Base-by-base conservation (phyloP, 495 filamentous ascomycete species). In the Corynascus novoguineensis region DNA sequence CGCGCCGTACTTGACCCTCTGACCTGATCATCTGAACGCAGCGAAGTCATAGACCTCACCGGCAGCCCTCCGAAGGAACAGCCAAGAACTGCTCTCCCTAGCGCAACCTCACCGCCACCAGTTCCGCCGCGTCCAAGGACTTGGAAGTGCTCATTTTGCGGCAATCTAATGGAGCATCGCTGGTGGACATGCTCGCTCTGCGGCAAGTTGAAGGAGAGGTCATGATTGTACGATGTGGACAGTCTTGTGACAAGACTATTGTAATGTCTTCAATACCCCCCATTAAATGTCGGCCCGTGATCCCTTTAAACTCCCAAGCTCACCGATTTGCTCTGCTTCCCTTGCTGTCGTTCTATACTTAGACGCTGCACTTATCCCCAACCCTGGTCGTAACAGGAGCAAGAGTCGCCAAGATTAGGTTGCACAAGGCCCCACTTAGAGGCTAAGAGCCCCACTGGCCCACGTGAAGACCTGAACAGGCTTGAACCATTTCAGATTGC, bases 151-250 rank as follows among this genome's bases (percentile, higher is more conserved):
- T 70, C 75, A 38, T 73, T 69, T 22, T 92, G 88, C 58, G 81
- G 81, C 2, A 79, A 76, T 4, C 77, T 78, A 38, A 87, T 88
- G 78, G 83, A 89, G 53, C 74, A 73, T 22, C 79, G 86, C 57
- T 91, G 86, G 87, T 89, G 86, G 87, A 87, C 86, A n/a, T 90
- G 87, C 56, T 80, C 82, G 3, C 64, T 66, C 11, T 91, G 87
- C 64, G 85, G 86, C 14, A 75, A 65, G 19, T 81, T 91, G 80
- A 90, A 90, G 72, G 66, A 73, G 37, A 77, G 67, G 22, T 85
- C 82, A 21, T 59, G 44, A 50, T 44, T n/a, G 12, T 15, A 28
- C 29, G 29, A 24, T 0, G 15, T 41, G 4, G 38, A 41, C 17
- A 22, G 27, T 24, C n/a, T 25, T 12, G 27, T 25, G 22, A 31